These are phyloP conservation scores for Penicillium desertorum DNA, from an alignment of 495 filamentous ascomycete genomes.

Conservation along the genomic window DNA sequence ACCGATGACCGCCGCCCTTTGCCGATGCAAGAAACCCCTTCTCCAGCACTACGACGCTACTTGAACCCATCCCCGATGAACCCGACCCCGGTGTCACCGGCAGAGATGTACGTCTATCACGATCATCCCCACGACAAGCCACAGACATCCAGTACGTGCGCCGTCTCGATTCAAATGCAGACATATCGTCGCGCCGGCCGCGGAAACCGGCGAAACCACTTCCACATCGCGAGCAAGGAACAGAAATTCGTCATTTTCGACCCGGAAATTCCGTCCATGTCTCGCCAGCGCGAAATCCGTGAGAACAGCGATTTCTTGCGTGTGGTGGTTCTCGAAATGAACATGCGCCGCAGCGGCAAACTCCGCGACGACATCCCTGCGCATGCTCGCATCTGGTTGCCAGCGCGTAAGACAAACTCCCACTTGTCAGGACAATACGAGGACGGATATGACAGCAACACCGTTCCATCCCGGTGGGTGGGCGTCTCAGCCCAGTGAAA, in stretches of 20 bases:
- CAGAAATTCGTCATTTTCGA: constrained; percentile 41
- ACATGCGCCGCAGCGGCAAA: constrained; percentile 91
- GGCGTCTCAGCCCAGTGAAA: constrained; percentile 36
- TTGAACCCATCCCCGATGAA: constrained; percentile 84
- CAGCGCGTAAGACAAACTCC: constrained; percentile 63
- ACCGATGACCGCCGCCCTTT: constrained; percentile 86
- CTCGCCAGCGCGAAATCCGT: constrained; percentile 82
- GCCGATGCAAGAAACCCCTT: constrained; percentile 71
- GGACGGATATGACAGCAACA: constrained; percentile 35
- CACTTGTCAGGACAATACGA: constrained; percentile 33
- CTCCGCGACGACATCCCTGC: constrained; percentile 81
- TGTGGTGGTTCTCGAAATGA: constrained; percentile 94
- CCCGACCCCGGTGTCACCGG: constrained; percentile 66
- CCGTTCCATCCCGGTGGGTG: constrained; percentile 44
- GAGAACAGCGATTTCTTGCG: constrained; percentile 95
- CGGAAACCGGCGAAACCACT: constrained; percentile 36
- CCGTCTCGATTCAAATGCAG: constrained; percentile 84
- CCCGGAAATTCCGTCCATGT: constrained; percentile 47
- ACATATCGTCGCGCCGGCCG: constrained; percentile 58
- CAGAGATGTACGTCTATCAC: constrained; percentile 62
- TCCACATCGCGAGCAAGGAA: constrained; percentile 35
- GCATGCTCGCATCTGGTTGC: constrained; percentile 80
- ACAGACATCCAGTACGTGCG: constrained; percentile 48
- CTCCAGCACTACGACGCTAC: constrained; percentile 85
- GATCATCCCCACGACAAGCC: constrained; percentile 43